Percentiles rank a stretch among this genome's conserved stretches.
Evolutionary conservation across 2,329 filamentous ascomycete species (phyloP).

Genomic region (Penicillium sumatraense): DNA sequence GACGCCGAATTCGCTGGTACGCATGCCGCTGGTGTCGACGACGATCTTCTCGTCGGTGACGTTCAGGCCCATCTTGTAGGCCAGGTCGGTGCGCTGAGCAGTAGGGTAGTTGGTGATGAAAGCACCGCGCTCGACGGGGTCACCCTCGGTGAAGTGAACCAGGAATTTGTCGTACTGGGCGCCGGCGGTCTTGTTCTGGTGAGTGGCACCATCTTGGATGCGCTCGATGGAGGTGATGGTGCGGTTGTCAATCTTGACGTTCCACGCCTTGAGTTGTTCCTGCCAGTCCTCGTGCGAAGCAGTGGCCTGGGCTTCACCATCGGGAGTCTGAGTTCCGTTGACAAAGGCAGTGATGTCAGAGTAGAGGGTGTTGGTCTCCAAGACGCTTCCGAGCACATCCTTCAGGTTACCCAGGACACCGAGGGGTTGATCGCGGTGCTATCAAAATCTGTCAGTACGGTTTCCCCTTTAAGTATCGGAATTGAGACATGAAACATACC

Average conservation of each 20-base stretch:
- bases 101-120: slow-evolving; percentile 57
- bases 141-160: slow-evolving; percentile 57
- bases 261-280: slow-evolving; percentile 55
- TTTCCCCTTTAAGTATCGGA: too few relatives aligned
- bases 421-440: slow-evolving; percentile 63
- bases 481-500: not conserved
- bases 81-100: slow-evolving; percentile 55
- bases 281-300: slow-evolving; percentile 53
- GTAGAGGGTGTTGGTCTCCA: slow-evolving; percentile 61
- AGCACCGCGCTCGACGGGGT: slow-evolving; percentile 52
- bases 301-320: slow-evolving; percentile 45
- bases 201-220: slow-evolving; percentile 39
- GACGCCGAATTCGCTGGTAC: slow-evolving; percentile 59
- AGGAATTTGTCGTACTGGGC: slow-evolving; percentile 60
- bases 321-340: slow-evolving; percentile 62
- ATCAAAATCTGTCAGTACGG: not conserved
- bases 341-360: slow-evolving; percentile 61
- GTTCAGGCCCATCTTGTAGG: slow-evolving; percentile 53
- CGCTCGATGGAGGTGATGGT: slow-evolving; percentile 57
- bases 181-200: slow-evolving; percentile 31
- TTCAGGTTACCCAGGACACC: slow-evolving; percentile 57
- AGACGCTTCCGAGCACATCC: slow-evolving; percentile 51
- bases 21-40: slow-evolving; percentile 50
- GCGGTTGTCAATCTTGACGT: slow-evolving; percentile 61
- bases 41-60: slow-evolving; percentile 52